Percentiles rank a stretch among this genome's conserved stretches.
Conservation (phyloP, 257 asterid genomes). For the Primulina huaijiensis region DNA sequence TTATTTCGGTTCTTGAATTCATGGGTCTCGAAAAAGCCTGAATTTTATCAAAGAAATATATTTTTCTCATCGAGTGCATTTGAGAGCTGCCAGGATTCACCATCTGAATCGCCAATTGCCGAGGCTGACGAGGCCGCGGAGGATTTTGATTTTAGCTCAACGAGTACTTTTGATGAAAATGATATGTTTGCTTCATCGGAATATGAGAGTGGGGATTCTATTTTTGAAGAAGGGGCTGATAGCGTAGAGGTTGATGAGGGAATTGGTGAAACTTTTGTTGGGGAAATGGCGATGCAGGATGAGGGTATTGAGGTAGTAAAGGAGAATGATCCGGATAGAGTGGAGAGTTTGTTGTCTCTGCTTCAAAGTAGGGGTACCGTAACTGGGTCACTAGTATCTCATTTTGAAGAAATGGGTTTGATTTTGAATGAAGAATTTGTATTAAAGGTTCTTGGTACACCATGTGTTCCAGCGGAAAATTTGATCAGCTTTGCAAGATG, state of each 20-base stretch:
- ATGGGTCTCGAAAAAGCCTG: conserved; percentile 19
- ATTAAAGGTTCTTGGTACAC: conserved; percentile 57
- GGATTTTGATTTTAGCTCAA: conserved; percentile 31
- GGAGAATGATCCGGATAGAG: conserved; percentile 44
- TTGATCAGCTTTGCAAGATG: conserved; percentile 63
- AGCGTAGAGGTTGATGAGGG: conserved; percentile 24
- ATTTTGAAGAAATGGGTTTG: conserved; percentile 46
- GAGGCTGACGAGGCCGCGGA: conserved; percentile 23
- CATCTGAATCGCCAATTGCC: conserved; percentile 19
- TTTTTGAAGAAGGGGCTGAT: conserved; percentile 25
- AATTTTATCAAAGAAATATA: conserved; percentile 29
- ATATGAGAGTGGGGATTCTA: conserved; percentile 27
- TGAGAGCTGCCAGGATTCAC: conserved; percentile 31
- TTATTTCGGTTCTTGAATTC: conserved; percentile 30
- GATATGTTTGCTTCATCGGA: conserved; percentile 12
- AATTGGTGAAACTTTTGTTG: conserved; percentile 25
- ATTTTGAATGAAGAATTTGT: conserved; percentile 54
- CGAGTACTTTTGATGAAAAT: conserved; percentile 27
- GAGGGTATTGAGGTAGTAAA: conserved; percentile 30
- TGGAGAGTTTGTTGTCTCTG: conserved; percentile 64
- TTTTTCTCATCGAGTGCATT: conserved; percentile 49
- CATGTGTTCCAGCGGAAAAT: conserved; percentile 53
- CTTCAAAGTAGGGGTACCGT: conserved; percentile 57
- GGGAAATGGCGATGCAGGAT: conserved; percentile 19
- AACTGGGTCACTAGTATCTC: conserved; percentile 45